Base-by-base conservation (phyloP, 2,329 filamentous ascomycete species). In the Anisogramma anomala region DNA sequence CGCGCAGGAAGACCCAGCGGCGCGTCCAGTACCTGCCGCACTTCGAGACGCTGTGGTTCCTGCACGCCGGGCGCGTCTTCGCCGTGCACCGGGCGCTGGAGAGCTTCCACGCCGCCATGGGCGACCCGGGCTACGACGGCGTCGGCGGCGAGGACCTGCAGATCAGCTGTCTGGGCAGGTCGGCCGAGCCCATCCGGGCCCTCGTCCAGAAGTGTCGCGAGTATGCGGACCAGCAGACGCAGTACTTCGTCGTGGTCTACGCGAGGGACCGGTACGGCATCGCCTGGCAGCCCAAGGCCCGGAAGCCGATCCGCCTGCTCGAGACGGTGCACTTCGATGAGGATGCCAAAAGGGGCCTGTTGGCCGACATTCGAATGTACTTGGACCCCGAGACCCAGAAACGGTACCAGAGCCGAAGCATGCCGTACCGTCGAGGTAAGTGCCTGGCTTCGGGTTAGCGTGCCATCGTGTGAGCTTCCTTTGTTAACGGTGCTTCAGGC, bases 351-450 rank as follows among this genome's bases (percentile, higher is more conserved):
- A 57, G 62, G 18, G 56, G 62, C 3, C 64, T 74, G 3, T 54
- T 74, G 1, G 53, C 55, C 14, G 71, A 74, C 43, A 66, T 72
- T 26, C 61, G 63, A 7, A 71, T 72, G 33, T 74, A 74, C 43
- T 57, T 74, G 3, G 64, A 69, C 17, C 65, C 65, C 1, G 61
- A 58, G 36, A 66, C 64, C 0, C 60, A 62, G 41, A 63, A 67
- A 28, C 77, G 77, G 61, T 84, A 85, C 45, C 70, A 77, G 9
- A 72, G 71, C 23, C 69, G 79, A 6, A 78, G 76, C 3, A 79
- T 82, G 38, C 78, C 78, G 0, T 79, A 81, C 49, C 66, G 77
- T 1, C 64, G 77, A 23, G 38, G 38, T 41, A 10, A 34, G 38
- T 32, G 3, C 11, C 11, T 10, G 9, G 9, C 5, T n/a, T 32